Evolutionary conservation across 306 rosid genomes (phyloP), one percentile per base, ranked within the genome.

Genomic region (Dicorynia guianensis): DNA sequence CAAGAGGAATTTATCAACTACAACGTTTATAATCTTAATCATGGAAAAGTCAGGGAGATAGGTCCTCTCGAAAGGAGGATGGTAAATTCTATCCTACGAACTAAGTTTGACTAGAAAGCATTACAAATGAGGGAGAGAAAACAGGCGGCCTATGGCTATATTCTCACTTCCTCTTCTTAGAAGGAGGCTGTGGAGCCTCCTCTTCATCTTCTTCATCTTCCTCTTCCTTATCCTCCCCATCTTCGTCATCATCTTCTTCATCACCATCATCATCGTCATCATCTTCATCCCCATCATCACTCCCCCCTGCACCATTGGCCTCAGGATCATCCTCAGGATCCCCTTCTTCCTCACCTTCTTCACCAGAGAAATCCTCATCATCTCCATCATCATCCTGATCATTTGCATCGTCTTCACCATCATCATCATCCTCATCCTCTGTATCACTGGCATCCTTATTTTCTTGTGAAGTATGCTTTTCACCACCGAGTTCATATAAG

Each of bases 391-490:
- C 96, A 0, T 90, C 98, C 7, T 59, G 79, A 13, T 89, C 91
- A 75, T 89, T 86, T 59, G 84, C 80, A 7, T 25, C 2, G 1
- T 50, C 93, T 2, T 83, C 84, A 63, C 90, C 96, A 47, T 87
- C 84, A n/a, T 89, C 89, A 3, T 90, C 93, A 0, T 36, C 76
- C 0, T 93, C 97, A 36, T 91, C 93, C 82, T 93, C 95, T 35
- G 96, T 87, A 11, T 93, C 98, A 53, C 97, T 89, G 9, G 77
- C 79, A 80, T 93, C 98, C 78, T 86, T 85, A 84, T 89, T 91
- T 71, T 93, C 91, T 38, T 48, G 78, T 46, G 55, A 82, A 8
- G 71, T 70, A 14, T 59, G 61, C 42, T 79, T 77, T 71, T 62
- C 56, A 48, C 58, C 72, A 63, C 36, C 62, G 56, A 86, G 83